A percentile compares a stretch with the other conserved stretches of the same genome.
Conservation (phyloP, 495 filamentous ascomycete genomes). For the Penicillium bovifimosum region DNA sequence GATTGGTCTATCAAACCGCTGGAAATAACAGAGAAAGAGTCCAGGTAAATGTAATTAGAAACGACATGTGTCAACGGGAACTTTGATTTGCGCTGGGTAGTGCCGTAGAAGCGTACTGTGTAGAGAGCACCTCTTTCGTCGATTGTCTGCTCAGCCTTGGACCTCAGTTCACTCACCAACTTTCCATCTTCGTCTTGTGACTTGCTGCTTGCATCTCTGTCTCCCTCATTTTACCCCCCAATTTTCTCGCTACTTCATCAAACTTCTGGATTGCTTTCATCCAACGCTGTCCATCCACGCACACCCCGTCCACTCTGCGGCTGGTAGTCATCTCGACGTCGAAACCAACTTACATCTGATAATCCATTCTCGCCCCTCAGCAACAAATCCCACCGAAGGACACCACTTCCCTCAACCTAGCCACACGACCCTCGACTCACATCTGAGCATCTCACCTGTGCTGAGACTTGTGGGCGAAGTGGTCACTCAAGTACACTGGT, state of each 20-base stretch:
- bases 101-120: not conserved
- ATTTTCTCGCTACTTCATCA: not conserved
- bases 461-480: not conserved
- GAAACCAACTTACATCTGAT: not conserved
- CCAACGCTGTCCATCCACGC: not conserved
- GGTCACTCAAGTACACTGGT: not conserved
- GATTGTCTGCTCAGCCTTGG: not conserved
- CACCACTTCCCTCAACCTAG: not conserved
- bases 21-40: not conserved
- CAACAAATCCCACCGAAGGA: not conserved
- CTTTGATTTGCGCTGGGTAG: too few species aligned
- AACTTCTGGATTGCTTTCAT: not conserved
- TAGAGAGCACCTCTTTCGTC: not conserved
- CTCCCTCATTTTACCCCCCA: not conserved
- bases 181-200: not conserved
- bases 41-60: not conserved
- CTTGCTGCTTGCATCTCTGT: too few species aligned
- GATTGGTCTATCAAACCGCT: not conserved
- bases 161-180: not conserved
- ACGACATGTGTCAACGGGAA: not conserved
- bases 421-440: not conserved
- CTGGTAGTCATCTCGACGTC: not conserved
- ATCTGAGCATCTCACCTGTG: not conserved
- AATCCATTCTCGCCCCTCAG: not conserved
- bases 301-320: not conserved